These are phyloP conservation scores for Serendipita sp. DNA, from an alignment of 768 basidiomycete genomes.

Conservation along the genomic window DNA sequence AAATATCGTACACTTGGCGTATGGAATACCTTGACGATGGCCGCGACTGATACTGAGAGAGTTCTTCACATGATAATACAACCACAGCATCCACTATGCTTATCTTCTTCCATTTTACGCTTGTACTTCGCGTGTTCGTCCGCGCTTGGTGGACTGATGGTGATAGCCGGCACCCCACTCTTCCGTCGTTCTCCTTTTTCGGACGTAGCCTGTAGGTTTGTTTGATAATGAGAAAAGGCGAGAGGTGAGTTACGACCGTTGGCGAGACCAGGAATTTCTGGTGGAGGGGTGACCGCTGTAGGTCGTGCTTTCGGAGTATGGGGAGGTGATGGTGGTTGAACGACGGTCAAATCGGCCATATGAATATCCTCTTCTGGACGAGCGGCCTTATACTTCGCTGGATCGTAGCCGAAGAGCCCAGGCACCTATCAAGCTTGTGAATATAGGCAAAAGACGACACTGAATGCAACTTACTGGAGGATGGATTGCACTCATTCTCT, in stretches of 20 bases:
- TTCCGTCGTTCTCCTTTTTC: constrained; percentile 8
- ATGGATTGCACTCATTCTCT: background rate
- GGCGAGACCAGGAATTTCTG: background rate
- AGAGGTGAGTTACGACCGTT: background rate
- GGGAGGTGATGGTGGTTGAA: constrained; percentile 13
- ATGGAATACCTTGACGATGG: no score
- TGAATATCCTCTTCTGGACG: constrained; percentile 29
- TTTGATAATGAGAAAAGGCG: constrained; percentile 25
- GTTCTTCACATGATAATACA: constrained; percentile 57
- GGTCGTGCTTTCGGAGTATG: constrained; percentile 13
- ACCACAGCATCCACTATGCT: constrained; percentile 50
- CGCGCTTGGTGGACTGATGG: constrained; percentile 9
- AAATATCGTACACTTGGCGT: no score
- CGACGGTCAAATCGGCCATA: constrained; percentile 41
- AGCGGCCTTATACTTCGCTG: constrained; percentile 46
- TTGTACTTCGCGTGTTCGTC: constrained; percentile 6
- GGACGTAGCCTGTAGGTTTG: constrained; percentile 11
- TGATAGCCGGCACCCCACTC: constrained; percentile 10
- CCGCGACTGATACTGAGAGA: background rate
- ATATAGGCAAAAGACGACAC: background rate
- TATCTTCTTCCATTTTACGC: constrained; percentile 23
- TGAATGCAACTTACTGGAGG: background rate
- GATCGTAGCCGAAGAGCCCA: constrained; percentile 67
- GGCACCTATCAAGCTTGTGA: constrained; percentile 35
- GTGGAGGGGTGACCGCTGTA: constrained; percentile 19